Base-by-base conservation (phyloP, 495 filamentous ascomycete species). In the Pyrenopolyporus hunteri region DNA sequence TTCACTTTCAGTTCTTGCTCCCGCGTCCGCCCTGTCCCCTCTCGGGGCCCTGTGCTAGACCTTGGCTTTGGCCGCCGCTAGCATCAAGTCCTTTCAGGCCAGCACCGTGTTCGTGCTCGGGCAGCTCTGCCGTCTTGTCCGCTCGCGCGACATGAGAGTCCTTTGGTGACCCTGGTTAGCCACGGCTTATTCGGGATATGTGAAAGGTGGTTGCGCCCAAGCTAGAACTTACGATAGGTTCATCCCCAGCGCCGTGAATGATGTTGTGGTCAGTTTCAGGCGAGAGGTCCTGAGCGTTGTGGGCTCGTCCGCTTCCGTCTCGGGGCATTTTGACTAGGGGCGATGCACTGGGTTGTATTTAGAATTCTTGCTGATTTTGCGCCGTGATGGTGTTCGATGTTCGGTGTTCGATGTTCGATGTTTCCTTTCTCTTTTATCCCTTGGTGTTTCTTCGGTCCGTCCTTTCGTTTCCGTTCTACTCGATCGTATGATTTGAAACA, bases 111-210 rank as follows among this genome's bases (percentile, higher is more conserved):
- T 73, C 69, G 1, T 50, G 66, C 54, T 76, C 59, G 6, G 75
- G 76, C 22, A 76, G 45, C 0, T 68, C 64, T 7, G 76, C 76
- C 2, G 75, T 70, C 69, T 77, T 78, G 63, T 77, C 69, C 37
- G 74, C 70, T 33, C 74, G 70, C 39, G 36, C 47, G 11, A 74
- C 73, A 2, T 66, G 64, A 14, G 65, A 57, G 17, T 60, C 58
- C 66, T 70, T 29, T 11, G 1, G 25, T 11, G 10, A 32, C 32
- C 23, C 8, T 57, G n/a, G n/a, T 36, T 3, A 44, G 6, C 8
- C 6, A 17, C 7, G 16, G 6, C 6, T 9, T 31, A 5, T n/a
- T n/a, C n/a, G n/a, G 25, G 3, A 14, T 29, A 10, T 7, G 9
- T 9, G 4, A 31, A 32, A 17, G 17, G 33, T 9, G 10, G 13